A percentile compares a stretch with the other conserved stretches of the same genome.
Evolutionary conservation across 2,329 filamentous ascomycete genomes (phyloP).

Genomic region (Fulvia fulva): DNA sequence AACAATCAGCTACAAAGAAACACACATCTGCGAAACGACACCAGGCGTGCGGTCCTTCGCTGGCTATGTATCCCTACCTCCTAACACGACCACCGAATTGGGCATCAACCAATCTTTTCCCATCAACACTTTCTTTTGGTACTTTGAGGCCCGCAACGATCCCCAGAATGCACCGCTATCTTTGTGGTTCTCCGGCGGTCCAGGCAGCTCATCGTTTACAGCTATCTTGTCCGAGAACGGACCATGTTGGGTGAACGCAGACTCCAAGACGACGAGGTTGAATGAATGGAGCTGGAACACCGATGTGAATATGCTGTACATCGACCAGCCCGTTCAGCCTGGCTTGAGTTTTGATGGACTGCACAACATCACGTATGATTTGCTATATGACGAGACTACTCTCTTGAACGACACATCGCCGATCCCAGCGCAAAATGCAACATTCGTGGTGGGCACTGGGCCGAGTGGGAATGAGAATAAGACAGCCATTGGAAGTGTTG

Average conservation of each 20-base stretch:
- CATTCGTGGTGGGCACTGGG: constrained; percentile 52
- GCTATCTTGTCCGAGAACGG: constrained; percentile 48
- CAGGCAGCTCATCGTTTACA: constrained; percentile 49
- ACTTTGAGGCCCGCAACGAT: constrained; percentile 48
- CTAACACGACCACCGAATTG: constrained; percentile 1
- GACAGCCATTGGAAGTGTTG: constrained; percentile 49
- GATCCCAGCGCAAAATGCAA: constrained; percentile 48
- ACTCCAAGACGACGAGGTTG: constrained; percentile 47
- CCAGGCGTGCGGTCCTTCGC: constrained; percentile 55
- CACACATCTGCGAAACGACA: constrained; percentile 53
- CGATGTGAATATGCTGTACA: constrained; percentile 55
- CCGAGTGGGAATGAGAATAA: constrained; percentile 42
- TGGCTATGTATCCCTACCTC: constrained; percentile 53
- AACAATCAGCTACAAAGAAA: constrained; percentile 19
- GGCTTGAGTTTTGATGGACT: constrained; percentile 51
- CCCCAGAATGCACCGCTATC: constrained; percentile 46
- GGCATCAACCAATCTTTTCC: neutral
- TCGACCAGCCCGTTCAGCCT: constrained; percentile 60
- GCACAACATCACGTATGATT: constrained; percentile 37
- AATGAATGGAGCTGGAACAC: constrained; percentile 63
- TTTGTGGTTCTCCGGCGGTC: constrained; percentile 52
- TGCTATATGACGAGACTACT: constrained; percentile 16
- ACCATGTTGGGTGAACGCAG: constrained; percentile 52
- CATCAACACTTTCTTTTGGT: constrained; percentile 29
- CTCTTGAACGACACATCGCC: constrained; percentile 15